A percentile compares a stretch with the other conserved stretches of the same genome.
Evolutionary conservation across 176 grass and related monocot genomes (phyloP).

Genomic region (Cocos nucifera): DNA sequence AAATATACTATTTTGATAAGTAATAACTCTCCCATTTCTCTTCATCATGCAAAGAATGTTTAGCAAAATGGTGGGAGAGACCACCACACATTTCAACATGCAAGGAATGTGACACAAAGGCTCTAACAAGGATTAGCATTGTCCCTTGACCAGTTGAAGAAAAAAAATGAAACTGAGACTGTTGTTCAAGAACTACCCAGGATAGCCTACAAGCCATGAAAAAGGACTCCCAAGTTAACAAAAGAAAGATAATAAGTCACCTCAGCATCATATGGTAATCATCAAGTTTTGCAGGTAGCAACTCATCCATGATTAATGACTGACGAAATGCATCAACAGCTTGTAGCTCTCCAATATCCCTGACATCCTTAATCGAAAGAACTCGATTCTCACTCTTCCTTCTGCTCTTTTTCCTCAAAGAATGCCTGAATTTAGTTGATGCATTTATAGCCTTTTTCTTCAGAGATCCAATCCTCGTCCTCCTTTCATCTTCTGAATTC

Average conservation of each 20-base stretch:
- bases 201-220: neutral
- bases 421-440: constrained; percentile 66
- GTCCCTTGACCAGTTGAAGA: too few species aligned
- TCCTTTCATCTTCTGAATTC: constrained; percentile 58
- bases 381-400: constrained; percentile 30
- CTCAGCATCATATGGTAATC: constrained; percentile 84
- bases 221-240: constrained; percentile 1
- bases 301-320: constrained; percentile 38
- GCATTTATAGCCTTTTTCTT: constrained; percentile 76
- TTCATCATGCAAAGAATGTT: too few species aligned
- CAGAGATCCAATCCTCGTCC: constrained; percentile 44
- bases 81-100: too few species aligned
- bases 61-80: too few species aligned
- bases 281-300: constrained; percentile 64
- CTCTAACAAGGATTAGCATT: too few species aligned
- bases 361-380: constrained; percentile 58
- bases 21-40: too few species aligned
- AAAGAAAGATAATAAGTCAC: constrained; percentile 19
- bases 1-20: too few species aligned
- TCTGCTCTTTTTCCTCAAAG: constrained; percentile 53
- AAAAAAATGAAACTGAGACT: too few species aligned
- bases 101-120: too few species aligned
- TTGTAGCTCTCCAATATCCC: constrained; percentile 56
- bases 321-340: constrained; percentile 55
- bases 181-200: too few species aligned